Percentiles rank a stretch among this genome's conserved stretches.
phyloP scores from a whole-genome alignment of 257 asterid genomes.

The Gynochthodes officinalis region DNA sequence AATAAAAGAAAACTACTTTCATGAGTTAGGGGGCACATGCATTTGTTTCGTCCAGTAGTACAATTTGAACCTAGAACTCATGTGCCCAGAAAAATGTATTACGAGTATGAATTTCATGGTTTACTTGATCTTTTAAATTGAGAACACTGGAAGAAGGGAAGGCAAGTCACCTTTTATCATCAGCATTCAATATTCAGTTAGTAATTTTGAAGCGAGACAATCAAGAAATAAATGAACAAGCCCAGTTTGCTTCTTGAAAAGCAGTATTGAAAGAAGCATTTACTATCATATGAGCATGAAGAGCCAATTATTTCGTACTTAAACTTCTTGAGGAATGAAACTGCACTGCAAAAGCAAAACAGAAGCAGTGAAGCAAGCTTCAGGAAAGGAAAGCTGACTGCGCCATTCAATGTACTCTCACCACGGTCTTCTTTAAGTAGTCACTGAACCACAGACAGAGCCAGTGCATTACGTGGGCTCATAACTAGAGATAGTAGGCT shows the following conservation, averaged over 20 bases:
- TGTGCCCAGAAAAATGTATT: background rate
- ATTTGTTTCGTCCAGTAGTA: background rate
- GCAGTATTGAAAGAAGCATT: constrained; percentile 20
- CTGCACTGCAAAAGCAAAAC: constrained; percentile 16
- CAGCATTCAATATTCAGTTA: constrained; percentile 1
- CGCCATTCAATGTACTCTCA: constrained; percentile 27
- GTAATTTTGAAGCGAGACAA: background rate
- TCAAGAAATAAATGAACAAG: background rate
- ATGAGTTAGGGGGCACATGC: background rate
- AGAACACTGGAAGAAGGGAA: background rate
- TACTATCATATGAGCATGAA: constrained; percentile 30
- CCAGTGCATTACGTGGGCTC: constrained; percentile 16
- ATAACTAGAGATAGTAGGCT: constrained; percentile 28
- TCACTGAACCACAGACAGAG: constrained; percentile 17
- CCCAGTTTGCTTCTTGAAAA: constrained; percentile 16
- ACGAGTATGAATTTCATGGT: no score
- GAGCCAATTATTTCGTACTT: constrained; percentile 30
- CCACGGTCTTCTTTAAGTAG: constrained; percentile 21
- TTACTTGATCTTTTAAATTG: background rate
- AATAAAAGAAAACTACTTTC: constrained; percentile 1
- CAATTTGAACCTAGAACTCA: background rate
- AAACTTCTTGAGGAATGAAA: constrained; percentile 8
- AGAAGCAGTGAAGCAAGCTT: constrained; percentile 32
- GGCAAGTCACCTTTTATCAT: constrained; percentile 1
- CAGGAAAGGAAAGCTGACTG: constrained; percentile 30